These are phyloP conservation scores for Fusarium begoniae DNA, from an alignment of 2,329 filamentous ascomycete species.

Conservation along the genomic window DNA sequence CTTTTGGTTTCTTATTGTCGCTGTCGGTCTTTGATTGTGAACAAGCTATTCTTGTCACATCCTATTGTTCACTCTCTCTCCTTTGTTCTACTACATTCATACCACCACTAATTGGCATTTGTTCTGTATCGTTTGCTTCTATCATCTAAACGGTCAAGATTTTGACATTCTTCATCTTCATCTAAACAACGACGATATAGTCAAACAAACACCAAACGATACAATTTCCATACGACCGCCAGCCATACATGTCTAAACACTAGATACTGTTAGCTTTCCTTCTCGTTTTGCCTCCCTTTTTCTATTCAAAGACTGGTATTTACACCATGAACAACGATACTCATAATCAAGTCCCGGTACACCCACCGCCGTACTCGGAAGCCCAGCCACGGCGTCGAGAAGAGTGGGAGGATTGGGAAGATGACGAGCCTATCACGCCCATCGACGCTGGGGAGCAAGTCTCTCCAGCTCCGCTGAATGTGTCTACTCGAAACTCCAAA, in stretches of 20 bases:
- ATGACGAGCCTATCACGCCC: constrained; percentile 56
- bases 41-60: constrained; percentile 14
- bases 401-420: constrained; percentile 65
- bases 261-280: neutral
- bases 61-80: constrained; percentile 28
- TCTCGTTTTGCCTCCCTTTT: neutral
- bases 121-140: constrained; percentile 5
- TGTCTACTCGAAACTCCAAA: constrained; percentile 21
- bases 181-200: constrained; percentile 4
- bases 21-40: constrained; percentile 5
- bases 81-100: constrained; percentile 35
- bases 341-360: constrained; percentile 16
- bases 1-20: constrained; percentile 6
- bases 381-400: constrained; percentile 44
- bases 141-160: constrained; percentile 2
- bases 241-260: constrained; percentile 24
- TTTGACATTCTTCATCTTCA: neutral
- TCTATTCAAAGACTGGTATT: constrained; percentile 8
- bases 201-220: constrained; percentile 11
- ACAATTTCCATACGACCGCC: constrained; percentile 3
- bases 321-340: constrained; percentile 27
- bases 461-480: constrained; percentile 35
- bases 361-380: constrained; percentile 29
- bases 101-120: neutral
- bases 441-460: constrained; percentile 52